These are phyloP conservation scores for Apiospora saccharicola DNA, from an alignment of 2,329 filamentous ascomycete genomes.

Conservation along the genomic window DNA sequence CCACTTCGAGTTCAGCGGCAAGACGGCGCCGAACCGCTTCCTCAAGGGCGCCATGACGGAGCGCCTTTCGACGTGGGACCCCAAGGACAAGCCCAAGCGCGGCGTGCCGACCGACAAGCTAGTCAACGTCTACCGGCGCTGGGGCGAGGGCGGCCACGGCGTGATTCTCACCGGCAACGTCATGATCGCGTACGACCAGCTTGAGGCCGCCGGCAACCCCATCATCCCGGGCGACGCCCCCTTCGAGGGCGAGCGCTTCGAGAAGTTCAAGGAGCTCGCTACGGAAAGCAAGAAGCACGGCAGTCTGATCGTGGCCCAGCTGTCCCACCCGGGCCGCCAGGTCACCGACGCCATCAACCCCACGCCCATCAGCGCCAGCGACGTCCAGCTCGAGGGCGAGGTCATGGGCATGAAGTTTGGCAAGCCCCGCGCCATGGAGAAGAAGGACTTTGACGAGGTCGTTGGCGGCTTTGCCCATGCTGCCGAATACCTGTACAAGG, in stretches of 20 bases:
- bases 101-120: slow-evolving; percentile 36
- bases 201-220: slow-evolving; percentile 61
- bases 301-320: slow-evolving; percentile 64
- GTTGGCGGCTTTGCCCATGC: slow-evolving; percentile 60
- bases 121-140: slow-evolving; percentile 61
- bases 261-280: slow-evolving; percentile 60
- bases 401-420: slow-evolving; percentile 56
- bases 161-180: slow-evolving; percentile 67
- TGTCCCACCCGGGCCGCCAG: slow-evolving; percentile 70
- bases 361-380: slow-evolving; percentile 49
- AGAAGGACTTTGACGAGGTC: slow-evolving; percentile 32
- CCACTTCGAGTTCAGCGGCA: slow-evolving; percentile 52
- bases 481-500: slow-evolving; percentile 34
- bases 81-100: slow-evolving; percentile 54
- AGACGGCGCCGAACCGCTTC: slow-evolving; percentile 63
- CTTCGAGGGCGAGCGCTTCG: slow-evolving; percentile 60
- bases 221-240: slow-evolving; percentile 61
- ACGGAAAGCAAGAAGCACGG: slow-evolving; percentile 58
- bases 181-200: slow-evolving; percentile 64
- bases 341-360: slow-evolving; percentile 42
- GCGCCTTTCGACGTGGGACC: slow-evolving; percentile 63
- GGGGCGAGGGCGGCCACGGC: slow-evolving; percentile 62
- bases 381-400: slow-evolving; percentile 47
- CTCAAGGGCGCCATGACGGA: slow-evolving; percentile 69
- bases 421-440: slow-evolving; percentile 40